Evolutionary conservation across 495 filamentous ascomycete species (phyloP), one percentile per base, ranked within the genome.

Genomic region (Aspergillus cavernicola): DNA sequence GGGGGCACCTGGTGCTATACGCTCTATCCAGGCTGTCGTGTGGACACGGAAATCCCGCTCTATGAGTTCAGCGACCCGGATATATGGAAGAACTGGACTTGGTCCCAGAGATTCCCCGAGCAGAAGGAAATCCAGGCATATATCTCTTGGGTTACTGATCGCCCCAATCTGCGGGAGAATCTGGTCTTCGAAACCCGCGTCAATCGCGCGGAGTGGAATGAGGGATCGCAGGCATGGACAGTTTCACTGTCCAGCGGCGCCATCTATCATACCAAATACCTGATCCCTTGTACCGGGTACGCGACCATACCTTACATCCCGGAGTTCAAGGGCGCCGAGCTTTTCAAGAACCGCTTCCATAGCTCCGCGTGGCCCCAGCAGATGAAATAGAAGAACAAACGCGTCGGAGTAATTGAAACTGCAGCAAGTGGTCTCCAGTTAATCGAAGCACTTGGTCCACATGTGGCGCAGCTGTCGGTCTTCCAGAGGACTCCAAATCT

Each of bases 351-450:
- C 24, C 29, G 41, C 15, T 12, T 31, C 48, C 80, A 84, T 52
- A 71, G 78, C 0, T 74, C 78, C 2, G 70, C 73, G 53, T 83
- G 80, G 80, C 80, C 79, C 18, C 54, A 70, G 7, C 59, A 63
- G 13, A 61, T 76, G 19, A 60, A 76, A 47, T 56, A 78, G 16
- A 62, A 61, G 24, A 67, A 72, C 40, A 80, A 81, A 63, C 61
- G 67, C 7, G 62, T 72, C 19, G 76, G 70, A 11, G 70, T 82
- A 9, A 74, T 85, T 22, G 82, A 81, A 1, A 85, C 80, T 2
- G 80, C 78, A 0, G 83, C 84, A 4, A 87, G 82, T 19, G 82
- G 78, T 12, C 73, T 84, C 7, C 82, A 85, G 52, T 67, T 77
- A 39, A 70, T 68, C 15, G 78, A 82, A 15, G 23, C 39, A 7